Conservation (phyloP, 306 rosid species). For the Cucurbita pepo region DNA sequence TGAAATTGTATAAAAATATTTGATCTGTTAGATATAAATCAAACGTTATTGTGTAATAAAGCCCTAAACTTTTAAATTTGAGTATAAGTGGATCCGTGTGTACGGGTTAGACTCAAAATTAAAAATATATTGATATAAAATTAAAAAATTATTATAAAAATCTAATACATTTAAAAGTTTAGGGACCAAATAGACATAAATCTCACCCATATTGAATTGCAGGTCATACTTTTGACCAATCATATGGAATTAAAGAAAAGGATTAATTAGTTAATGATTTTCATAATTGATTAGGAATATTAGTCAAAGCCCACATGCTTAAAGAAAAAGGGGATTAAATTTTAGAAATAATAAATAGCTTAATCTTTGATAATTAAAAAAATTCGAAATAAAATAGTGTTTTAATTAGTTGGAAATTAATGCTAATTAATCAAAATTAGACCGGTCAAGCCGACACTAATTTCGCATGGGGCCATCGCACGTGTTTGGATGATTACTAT, state of each 20-base stretch:
- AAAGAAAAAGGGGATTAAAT: neutral
- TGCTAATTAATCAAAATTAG: conserved; percentile 17
- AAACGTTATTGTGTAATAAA: no score
- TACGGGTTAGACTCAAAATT: no score
- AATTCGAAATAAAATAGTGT: neutral
- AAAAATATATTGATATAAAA: no score
- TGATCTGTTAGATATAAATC: no score
- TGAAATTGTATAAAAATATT: no score
- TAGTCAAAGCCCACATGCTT: neutral
- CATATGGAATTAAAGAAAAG: neutral
- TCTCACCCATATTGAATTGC: neutral
- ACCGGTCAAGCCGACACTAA: conserved; percentile 53
- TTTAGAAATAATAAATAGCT: neutral
- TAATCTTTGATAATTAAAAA: neutral
- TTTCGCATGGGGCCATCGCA: conserved; percentile 52
- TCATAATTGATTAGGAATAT: neutral
- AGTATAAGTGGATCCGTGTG: fast-evolving
- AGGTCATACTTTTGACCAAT: neutral
- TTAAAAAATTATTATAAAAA: no score
- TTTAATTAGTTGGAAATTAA: conserved; percentile 16
- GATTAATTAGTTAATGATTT: neutral
- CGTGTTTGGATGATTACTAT: conserved; percentile 46
- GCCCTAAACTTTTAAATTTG: no score
- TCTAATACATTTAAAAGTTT: no score
- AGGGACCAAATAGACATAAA: no score